phyloP scores from a whole-genome alignment of 192 early-diverging fungal species.

The Thamnidium elegans region DNA sequence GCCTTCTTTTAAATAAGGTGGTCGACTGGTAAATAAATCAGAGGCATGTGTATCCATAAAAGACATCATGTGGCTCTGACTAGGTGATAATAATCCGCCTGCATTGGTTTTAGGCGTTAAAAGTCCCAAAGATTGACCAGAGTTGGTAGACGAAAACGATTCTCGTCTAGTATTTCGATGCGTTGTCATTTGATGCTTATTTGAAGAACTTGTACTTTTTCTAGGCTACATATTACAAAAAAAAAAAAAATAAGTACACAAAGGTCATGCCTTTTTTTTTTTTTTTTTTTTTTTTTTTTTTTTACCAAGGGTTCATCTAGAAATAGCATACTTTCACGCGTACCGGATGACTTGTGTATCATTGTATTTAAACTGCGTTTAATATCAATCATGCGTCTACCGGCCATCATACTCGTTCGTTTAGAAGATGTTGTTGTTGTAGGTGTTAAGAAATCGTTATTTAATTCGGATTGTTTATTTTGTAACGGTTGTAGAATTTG shows the following conservation, averaged over 20 bases:
- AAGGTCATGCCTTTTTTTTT: not conserved
- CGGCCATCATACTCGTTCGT: slow-evolving; percentile 21
- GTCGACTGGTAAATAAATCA: slow-evolving; percentile 18
- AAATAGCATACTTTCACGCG: slow-evolving; percentile 20
- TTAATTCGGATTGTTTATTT: not conserved
- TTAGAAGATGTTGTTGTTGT: not conserved
- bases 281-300: not conserved
- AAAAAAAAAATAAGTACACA: not conserved
- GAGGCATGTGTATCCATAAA: slow-evolving; percentile 15
- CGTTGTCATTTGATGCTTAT: too few relatives aligned
- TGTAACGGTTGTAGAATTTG: slow-evolving; percentile 50
- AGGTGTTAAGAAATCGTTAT: not conserved
- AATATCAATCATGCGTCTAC: slow-evolving; percentile 21
- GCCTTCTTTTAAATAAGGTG: slow-evolving; percentile 62
- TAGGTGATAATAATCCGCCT: not conserved
- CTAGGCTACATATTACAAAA: slow-evolving; percentile 12
- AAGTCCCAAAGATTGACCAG: slow-evolving; percentile 11
- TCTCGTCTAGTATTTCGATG: slow-evolving; percentile 2
- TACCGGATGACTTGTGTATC: slow-evolving; percentile 15
- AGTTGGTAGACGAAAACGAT: slow-evolving; percentile 29
- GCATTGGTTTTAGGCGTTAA: not conserved
- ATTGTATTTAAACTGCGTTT: slow-evolving; percentile 27
- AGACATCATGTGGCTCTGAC: slow-evolving; percentile 5
- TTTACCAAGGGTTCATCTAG: not conserved
- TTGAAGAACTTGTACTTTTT: slow-evolving; percentile 19